Conservation (phyloP, 768 basidiomycete genomes). For the Hericium alpestre region DNA sequence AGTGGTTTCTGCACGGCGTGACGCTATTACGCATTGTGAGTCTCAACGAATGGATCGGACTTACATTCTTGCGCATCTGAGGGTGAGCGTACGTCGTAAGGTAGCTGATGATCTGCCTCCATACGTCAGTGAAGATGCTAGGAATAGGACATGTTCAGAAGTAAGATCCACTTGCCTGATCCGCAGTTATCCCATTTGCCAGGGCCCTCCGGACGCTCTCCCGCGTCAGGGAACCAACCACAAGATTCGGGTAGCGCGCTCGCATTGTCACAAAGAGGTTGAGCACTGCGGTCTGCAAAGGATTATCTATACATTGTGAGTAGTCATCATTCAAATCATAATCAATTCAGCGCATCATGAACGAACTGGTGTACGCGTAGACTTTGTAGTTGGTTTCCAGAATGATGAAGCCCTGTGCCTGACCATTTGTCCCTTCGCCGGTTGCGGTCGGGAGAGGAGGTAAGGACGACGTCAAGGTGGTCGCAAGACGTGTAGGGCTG, state of each 20-base stretch:
- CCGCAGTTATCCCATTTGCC: conserved; percentile 89
- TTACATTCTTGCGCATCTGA: conserved; percentile 92
- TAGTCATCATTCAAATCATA: neutral
- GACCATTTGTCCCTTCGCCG: conserved; percentile 41
- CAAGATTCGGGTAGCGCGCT: conserved; percentile 92
- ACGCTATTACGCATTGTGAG: conserved; percentile 9
- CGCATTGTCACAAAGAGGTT: conserved; percentile 89
- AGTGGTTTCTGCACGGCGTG: conserved; percentile 58
- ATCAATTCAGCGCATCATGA: neutral
- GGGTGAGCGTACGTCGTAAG: conserved; percentile 91
- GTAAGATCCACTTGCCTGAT: conserved; percentile 56
- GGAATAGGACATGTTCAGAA: neutral
- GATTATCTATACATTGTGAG: conserved; percentile 56
- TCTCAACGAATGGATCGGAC: conserved; percentile 15
- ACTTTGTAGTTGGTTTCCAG: conserved; percentile 97
- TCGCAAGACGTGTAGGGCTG: conserved; percentile 89
- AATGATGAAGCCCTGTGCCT: conserved; percentile 83
- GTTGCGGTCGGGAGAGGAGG: conserved; percentile 63
- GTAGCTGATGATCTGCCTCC: conserved; percentile 82
- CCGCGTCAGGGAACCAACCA: conserved; percentile 90
- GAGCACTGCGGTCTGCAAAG: conserved; percentile 89
- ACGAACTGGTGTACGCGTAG: conserved; percentile 90
- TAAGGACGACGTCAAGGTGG: conserved; percentile 86
- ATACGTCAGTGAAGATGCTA: neutral
- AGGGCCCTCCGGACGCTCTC: conserved; percentile 94